These are phyloP conservation scores for Russula griseocarnosa DNA, from an alignment of 768 basidiomycete species.

Conservation along the genomic window DNA sequence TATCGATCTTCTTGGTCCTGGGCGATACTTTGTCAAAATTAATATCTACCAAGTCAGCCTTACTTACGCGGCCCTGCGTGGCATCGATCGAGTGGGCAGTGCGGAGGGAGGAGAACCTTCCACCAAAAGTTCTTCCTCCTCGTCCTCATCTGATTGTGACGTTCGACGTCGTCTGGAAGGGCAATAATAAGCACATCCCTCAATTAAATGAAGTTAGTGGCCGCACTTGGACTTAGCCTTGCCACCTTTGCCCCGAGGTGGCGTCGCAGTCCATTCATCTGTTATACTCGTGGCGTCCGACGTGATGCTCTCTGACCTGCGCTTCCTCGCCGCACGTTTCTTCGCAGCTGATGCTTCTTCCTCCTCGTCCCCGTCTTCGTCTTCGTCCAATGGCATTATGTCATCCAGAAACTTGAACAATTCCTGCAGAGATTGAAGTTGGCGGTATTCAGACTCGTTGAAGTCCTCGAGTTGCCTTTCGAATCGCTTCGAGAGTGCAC, in stretches of 20 bases:
- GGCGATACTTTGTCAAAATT: conserved; percentile 32
- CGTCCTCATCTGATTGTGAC: conserved; percentile 51
- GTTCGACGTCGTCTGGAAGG: conserved; percentile 49
- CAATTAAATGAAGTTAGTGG: not conserved
- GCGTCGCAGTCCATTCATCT: conserved; percentile 27
- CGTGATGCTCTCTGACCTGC: conserved; percentile 57
- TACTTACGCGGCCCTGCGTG: conserved; percentile 57
- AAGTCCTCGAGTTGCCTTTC: conserved; percentile 66
- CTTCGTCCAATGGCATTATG: conserved; percentile 64
- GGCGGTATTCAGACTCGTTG: conserved; percentile 64
- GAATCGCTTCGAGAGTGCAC: conserved; percentile 63
- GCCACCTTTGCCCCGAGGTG: conserved; percentile 36
- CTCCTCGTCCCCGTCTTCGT: conserved; percentile 42
- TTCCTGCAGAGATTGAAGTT: conserved; percentile 57
- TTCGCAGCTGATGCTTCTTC: conserved; percentile 36
- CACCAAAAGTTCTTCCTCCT: conserved; percentile 33
- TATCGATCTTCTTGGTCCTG: conserved; percentile 27
- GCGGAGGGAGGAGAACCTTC: conserved; percentile 36
- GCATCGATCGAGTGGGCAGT: conserved; percentile 49
- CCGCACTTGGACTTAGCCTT: conserved; percentile 36
- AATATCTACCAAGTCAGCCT: conserved; percentile 34
- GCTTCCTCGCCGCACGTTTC: conserved; percentile 43
- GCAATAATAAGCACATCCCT: not conserved
- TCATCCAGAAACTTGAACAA: conserved; percentile 71
- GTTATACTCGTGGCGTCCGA: conserved; percentile 44